These are phyloP conservation scores for Stagonosporopsis cucurbitacearum DNA, from an alignment of 2,329 filamentous ascomycete species.

Conservation along the genomic window DNA sequence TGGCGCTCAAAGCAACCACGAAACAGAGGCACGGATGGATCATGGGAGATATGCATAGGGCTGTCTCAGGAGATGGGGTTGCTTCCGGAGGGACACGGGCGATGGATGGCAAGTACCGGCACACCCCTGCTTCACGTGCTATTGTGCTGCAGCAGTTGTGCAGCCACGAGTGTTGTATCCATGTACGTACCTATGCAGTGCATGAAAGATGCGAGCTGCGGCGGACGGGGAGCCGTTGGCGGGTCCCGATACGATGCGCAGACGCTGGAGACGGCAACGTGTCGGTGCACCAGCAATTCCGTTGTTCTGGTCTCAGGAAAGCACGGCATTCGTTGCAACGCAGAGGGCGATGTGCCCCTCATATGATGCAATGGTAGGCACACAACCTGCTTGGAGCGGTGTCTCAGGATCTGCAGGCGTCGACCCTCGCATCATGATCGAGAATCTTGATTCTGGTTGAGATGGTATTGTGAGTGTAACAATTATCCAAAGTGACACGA, in stretches of 20 bases:
- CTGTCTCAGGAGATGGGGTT: slow-evolving; percentile 9
- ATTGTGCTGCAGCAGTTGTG: slow-evolving; percentile 28
- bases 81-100: slow-evolving; percentile 11
- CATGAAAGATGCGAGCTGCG: slow-evolving; percentile 18
- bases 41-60: slow-evolving; percentile 5
- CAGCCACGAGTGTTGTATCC: slow-evolving; percentile 19
- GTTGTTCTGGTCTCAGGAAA: slow-evolving; percentile 31
- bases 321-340: slow-evolving; percentile 21
- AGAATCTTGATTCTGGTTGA: background rate
- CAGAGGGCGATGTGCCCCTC: slow-evolving; percentile 20
- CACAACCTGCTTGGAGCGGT: slow-evolving; percentile 18
- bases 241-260: slow-evolving; percentile 22
- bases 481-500: slow-evolving; percentile 29
- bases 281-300: slow-evolving; percentile 19
- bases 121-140: slow-evolving; percentile 28
- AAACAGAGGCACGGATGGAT: slow-evolving; percentile 4
- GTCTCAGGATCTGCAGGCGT: slow-evolving; percentile 8
- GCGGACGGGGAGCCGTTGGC: slow-evolving; percentile 19
- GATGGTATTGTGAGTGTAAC: slow-evolving; percentile 1
- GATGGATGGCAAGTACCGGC: slow-evolving; percentile 14
- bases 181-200: slow-evolving; percentile 23
- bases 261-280: slow-evolving; percentile 17
- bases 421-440: slow-evolving; percentile 4
- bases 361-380: slow-evolving; percentile 32
- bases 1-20: slow-evolving; percentile 3